Base-by-base conservation (phyloP, 192 early-diverging fungal species). In the Radiomyces spectabilis region DNA sequence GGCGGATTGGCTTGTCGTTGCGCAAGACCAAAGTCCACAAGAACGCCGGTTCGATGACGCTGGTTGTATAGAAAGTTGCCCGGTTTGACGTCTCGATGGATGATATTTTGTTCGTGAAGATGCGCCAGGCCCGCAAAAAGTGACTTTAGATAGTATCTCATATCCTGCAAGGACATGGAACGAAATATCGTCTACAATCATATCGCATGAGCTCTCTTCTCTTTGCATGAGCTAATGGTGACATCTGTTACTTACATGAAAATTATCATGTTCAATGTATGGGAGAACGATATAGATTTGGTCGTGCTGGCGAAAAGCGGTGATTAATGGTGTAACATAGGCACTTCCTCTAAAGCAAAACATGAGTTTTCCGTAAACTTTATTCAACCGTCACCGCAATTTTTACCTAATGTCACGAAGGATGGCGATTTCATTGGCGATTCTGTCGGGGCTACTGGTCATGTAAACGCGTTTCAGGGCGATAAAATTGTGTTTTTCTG, bases 21-120 rank as follows among this genome's bases (percentile, higher is more conserved):
- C 27, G 91, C 92, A 29, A 97, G 68, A 4, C 95, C 95, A 84
- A 98, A 96, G 59, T 98, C 95, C 2, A 91, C 86, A 18, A 98
- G 63, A 12, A 91, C 79, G 4, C 95, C 95, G 1, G 80, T 91
- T 18, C 75, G 71, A 10, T 63, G 59, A n/a, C 68, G 53, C 1
- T 76, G 52, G 43, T 87, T 78, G 63, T 86, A 98, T n/a, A 98
- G 73, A 68, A 98, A 98, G 55, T 98, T 98, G 41, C 82, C 84
- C 3, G 95, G 95, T 58, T 98, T 98, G 53, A 98, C 79, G 54
- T 98, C 95, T 31, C 94, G 74, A 52, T 98, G 95, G 37, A 98
- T 78, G 41, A 94, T 87, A 8, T 73, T 71, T 27, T 77, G 64
- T 5, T 50, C 38, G 55, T 96, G 93, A 4, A 92, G 65, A 45